Evolutionary conservation across 1,284 basidiomycete species (phyloP).

Genomic region (Fistulinella cinereoalba): DNA sequence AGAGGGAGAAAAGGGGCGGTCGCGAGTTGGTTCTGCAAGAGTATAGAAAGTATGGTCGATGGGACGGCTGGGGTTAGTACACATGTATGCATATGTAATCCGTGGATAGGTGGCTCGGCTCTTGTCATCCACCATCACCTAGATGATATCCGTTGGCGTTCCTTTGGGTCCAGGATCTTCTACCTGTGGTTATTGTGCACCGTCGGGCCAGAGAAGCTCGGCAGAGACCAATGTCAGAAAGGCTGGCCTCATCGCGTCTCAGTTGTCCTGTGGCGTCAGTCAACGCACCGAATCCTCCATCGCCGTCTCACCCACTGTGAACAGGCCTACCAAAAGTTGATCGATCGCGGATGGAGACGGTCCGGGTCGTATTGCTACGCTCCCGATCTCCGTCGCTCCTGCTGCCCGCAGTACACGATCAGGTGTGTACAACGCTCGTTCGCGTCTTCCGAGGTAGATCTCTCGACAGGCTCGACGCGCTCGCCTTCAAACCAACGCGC

Average conservation of each 20-base stretch:
- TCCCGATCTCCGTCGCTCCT: slow-evolving; percentile 77
- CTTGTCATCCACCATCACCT: not conserved
- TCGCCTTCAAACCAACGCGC: slow-evolving; percentile 70
- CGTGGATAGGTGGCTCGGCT: too few species aligned
- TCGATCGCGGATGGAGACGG: slow-evolving; percentile 88
- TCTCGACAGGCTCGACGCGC: slow-evolving; percentile 62
- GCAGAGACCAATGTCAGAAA: slow-evolving; percentile 35
- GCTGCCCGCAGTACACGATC: slow-evolving; percentile 94
- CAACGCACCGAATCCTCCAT: slow-evolving; percentile 1
- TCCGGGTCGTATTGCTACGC: slow-evolving; percentile 83
- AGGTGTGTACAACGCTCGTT: slow-evolving; percentile 43
- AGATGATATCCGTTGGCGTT: slow-evolving; percentile 29
- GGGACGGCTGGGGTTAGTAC: slow-evolving; percentile 82
- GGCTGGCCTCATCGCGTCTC: slow-evolving; percentile 36
- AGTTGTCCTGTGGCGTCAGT: slow-evolving; percentile 52
- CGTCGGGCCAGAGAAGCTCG: slow-evolving; percentile 36
- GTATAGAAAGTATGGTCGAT: slow-evolving; percentile 74
- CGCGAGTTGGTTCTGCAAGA: slow-evolving; percentile 69
- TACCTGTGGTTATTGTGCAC: slow-evolving; percentile 44
- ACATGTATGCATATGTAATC: not conserved
- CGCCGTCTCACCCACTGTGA: not conserved
- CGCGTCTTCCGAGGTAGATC: slow-evolving; percentile 2
- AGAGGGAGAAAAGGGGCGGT: slow-evolving; percentile 57
- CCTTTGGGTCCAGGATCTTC: slow-evolving; percentile 28
- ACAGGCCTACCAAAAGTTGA: slow-evolving; percentile 75